Evolutionary conservation across 805 yeast genomes (phyloP).

Genomic region (Candida loeiensis): DNA sequence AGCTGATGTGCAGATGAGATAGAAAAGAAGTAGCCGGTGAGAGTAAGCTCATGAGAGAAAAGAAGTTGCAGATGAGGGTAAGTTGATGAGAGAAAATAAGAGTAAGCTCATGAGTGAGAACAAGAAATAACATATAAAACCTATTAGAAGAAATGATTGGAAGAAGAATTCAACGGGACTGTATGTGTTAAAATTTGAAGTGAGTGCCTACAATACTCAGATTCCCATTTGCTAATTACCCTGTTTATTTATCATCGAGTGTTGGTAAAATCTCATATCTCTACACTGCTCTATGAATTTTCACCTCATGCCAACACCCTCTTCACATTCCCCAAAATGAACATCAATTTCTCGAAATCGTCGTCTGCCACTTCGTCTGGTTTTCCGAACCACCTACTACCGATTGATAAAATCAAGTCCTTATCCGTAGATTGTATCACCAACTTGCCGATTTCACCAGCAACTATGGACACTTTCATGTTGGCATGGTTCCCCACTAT

Average conservation of each 20-base stretch:
- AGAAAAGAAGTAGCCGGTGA: no score
- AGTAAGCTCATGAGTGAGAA: no score
- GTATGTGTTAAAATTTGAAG: no score
- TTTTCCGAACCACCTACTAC: constrained; percentile 45
- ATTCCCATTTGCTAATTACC: no score
- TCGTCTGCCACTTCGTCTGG: constrained; percentile 23
- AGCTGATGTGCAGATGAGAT: no score
- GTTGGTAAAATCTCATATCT: background rate
- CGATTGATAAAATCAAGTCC: constrained; percentile 42
- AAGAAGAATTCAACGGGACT: no score
- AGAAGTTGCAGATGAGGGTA: no score
- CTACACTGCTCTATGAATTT: background rate
- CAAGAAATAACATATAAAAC: no score
- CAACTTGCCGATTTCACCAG: constrained; percentile 47
- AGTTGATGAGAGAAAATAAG: no score
- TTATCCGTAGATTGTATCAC: constrained; percentile 30
- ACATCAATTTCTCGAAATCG: constrained; percentile 47
- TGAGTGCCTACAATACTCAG: no score
- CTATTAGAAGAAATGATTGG: no score
- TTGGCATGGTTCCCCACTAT: constrained; percentile 48
- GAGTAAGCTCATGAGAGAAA: no score
- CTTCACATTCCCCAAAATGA: constrained; percentile 32
- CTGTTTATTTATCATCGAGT: background rate
- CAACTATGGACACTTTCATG: constrained; percentile 45
- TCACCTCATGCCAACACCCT: background rate